phyloP scores from a whole-genome alignment of 176 grass and related monocot genomes.

The Olyra latifolia region DNA sequence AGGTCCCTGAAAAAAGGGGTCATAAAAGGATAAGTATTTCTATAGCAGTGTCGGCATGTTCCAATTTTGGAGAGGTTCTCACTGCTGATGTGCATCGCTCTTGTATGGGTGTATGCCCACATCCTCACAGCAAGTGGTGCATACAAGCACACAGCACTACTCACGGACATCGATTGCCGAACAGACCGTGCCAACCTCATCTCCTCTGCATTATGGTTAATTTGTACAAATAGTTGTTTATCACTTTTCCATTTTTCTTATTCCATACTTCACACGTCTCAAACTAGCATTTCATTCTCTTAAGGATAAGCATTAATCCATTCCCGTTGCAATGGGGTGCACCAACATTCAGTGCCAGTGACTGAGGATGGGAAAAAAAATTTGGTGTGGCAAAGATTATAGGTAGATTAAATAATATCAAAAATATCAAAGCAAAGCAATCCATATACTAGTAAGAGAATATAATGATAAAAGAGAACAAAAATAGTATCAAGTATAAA shows the following conservation, averaged over 20 bases:
- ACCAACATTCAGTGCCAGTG: constrained; percentile 88
- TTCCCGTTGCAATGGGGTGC: constrained; percentile 95
- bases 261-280: not conserved
- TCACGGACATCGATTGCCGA: constrained; percentile 77
- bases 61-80: constrained; percentile 89
- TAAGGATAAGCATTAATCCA: constrained; percentile 97
- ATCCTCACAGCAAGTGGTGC: constrained; percentile 85
- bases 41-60: no score
- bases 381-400: no score
- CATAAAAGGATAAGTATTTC: no score
- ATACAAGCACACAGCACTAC: constrained; percentile 63
- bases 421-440: no score
- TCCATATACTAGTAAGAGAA: no score
- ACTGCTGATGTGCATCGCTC: constrained; percentile 64
- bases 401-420: no score
- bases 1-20: no score
- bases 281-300: not conserved
- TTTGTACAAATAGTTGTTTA: not conserved
- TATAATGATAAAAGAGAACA: no score
- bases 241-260: constrained; percentile 27
- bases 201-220: constrained; percentile 86
- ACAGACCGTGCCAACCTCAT: constrained; percentile 87
- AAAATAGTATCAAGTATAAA: no score
- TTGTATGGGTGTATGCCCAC: constrained; percentile 87
- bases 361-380: no score